Evolutionary conservation across 2,329 filamentous ascomycete species (phyloP).

Genomic region (Trichoderma lentiforme): DNA sequence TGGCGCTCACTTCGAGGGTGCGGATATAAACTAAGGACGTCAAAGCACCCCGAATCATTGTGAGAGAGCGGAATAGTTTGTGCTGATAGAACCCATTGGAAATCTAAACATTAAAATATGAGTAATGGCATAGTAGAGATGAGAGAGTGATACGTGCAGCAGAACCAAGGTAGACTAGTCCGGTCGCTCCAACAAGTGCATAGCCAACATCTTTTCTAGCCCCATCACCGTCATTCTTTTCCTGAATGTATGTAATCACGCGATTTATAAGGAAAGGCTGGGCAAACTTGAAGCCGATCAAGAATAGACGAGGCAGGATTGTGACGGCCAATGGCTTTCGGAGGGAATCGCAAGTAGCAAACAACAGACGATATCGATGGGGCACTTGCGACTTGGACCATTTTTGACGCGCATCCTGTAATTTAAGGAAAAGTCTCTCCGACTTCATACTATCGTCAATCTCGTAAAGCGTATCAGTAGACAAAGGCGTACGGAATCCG

Average conservation of each 20-base stretch:
- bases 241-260: not conserved
- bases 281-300: conserved; percentile 29
- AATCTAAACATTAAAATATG: not conserved
- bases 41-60: conserved; percentile 24
- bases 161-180: conserved; percentile 24
- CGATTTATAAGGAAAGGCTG: conserved; percentile 30
- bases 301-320: conserved; percentile 27
- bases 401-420: conserved; percentile 6
- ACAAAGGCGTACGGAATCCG: conserved; percentile 22
- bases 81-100: conserved; percentile 22
- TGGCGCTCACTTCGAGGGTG: conserved; percentile 21
- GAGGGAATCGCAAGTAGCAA: conserved; percentile 8
- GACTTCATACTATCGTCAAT: conserved; percentile 21
- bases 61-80: conserved; percentile 21
- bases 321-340: conserved; percentile 19
- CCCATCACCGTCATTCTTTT: not conserved
- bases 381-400: not conserved
- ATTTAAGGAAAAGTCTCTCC: conserved; percentile 13
- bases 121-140: not conserved
- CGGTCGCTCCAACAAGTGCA: conserved; percentile 21
- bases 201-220: conserved; percentile 13
- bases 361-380: conserved; percentile 14
- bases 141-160: not conserved
- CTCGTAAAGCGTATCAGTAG: conserved; percentile 17
- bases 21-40: conserved; percentile 24